These are phyloP conservation scores for Brachypodium distachyon DNA, from an alignment of 202 grass and related monocot genomes.

Conservation along the genomic window DNA sequence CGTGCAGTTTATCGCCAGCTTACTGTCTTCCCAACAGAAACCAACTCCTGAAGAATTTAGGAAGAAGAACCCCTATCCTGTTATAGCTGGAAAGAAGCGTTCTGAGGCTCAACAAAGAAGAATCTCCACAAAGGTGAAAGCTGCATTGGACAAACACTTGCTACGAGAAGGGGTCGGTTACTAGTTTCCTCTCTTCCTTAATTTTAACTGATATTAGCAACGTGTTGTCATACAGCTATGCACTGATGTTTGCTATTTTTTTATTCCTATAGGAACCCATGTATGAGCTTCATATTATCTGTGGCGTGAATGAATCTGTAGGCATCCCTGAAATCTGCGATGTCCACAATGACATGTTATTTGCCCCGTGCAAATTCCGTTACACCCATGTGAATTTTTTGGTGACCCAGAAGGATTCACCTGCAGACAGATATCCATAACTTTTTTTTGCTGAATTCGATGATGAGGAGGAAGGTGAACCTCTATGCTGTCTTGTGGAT, in stretches of 20 bases:
- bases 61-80: background rate
- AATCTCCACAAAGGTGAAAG: background rate
- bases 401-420: background rate
- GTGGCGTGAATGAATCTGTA: background rate
- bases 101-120: background rate
- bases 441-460: no score
- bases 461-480: no score
- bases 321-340: background rate
- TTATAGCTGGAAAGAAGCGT: background rate
- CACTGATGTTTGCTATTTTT: background rate
- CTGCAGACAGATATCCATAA: no score
- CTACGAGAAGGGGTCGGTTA: background rate
- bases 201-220: no score
- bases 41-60: background rate
- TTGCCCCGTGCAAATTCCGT: background rate
- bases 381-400: background rate
- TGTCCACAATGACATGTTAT: background rate
- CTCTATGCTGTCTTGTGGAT: no score
- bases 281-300: background rate
- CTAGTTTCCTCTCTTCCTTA: background rate
- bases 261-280: background rate
- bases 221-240: no score
- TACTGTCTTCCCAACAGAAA: background rate
- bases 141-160: background rate
- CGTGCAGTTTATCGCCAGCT: background rate